Conservation (phyloP, 164 flowering plant species). For the Buxus sempervirens region DNA sequence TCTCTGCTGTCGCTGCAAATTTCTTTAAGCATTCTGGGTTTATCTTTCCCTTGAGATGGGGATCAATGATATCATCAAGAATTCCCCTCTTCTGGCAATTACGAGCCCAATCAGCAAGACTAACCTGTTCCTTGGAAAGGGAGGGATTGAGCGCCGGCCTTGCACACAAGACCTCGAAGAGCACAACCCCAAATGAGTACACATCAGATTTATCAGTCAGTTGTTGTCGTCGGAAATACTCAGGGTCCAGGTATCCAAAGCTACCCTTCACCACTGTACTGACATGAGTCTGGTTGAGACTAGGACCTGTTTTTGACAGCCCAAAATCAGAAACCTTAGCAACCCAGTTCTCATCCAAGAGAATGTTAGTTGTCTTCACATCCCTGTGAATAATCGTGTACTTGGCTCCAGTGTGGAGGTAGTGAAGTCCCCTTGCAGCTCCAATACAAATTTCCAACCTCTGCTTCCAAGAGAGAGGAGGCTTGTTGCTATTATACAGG, state of each 20-base stretch:
- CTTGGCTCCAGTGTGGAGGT: slow-evolving; percentile 73
- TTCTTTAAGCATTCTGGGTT: slow-evolving; percentile 51
- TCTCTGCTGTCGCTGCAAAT: slow-evolving; percentile 47
- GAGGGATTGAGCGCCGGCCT: slow-evolving; percentile 51
- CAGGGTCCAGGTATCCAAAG: slow-evolving; percentile 75
- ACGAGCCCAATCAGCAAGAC: slow-evolving; percentile 59
- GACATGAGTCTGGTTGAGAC: slow-evolving; percentile 47
- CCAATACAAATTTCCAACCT: slow-evolving; percentile 70
- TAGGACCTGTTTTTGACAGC: slow-evolving; percentile 65
- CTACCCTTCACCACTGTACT: slow-evolving; percentile 76
- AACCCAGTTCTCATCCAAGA: slow-evolving; percentile 57
- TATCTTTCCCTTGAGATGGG: slow-evolving; percentile 44
- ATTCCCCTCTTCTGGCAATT: slow-evolving; percentile 32
- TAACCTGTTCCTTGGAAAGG: slow-evolving; percentile 57
- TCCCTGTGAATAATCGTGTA: slow-evolving; percentile 77
- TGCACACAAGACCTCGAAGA: slow-evolving; percentile 54
- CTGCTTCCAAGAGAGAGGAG: slow-evolving; percentile 52
- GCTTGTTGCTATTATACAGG: slow-evolving; percentile 41
- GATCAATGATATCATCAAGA: slow-evolving; percentile 46
- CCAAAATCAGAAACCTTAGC: slow-evolving; percentile 83
- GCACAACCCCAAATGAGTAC: slow-evolving; percentile 71
- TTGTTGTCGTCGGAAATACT: slow-evolving; percentile 63
- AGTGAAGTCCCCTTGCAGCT: slow-evolving; percentile 69
- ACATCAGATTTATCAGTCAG: slow-evolving; percentile 72
- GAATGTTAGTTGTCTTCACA: slow-evolving; percentile 67